Evolutionary conservation across 2,329 filamentous ascomycete species (phyloP).

Genomic region (Fusarium brevicatenulatum): DNA sequence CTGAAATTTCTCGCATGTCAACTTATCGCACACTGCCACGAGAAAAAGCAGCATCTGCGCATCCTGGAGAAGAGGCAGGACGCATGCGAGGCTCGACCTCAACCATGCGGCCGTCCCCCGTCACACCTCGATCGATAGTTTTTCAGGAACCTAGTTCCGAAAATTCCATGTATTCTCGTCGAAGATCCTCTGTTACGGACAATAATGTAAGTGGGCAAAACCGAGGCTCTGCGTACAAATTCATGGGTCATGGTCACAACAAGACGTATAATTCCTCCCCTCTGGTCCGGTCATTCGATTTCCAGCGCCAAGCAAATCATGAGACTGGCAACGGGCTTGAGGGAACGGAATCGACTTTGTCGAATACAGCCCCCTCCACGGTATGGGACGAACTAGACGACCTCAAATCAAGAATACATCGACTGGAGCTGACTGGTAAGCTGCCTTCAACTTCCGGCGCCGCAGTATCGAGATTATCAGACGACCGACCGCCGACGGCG

Average conservation of each 20-base stretch:
- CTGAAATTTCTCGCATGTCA: constrained; percentile 54
- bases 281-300: constrained; percentile 57
- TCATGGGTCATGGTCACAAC: constrained; percentile 40
- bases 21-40: constrained; percentile 55
- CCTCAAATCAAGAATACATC: constrained; percentile 90
- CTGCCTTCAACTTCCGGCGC: constrained; percentile 84
- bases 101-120: constrained; percentile 55
- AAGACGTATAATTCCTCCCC: constrained; percentile 68
- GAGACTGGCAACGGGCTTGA: constrained; percentile 60
- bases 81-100: constrained; percentile 48
- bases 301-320: constrained; percentile 42
- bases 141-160: constrained; percentile 57
- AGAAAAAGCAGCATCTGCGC: constrained; percentile 55
- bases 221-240: constrained; percentile 58
- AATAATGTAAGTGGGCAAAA: constrained; percentile 52
- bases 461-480: constrained; percentile 76
- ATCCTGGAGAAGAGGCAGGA: constrained; percentile 51
- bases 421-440: constrained; percentile 90
- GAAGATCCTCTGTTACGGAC: constrained; percentile 61
- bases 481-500: constrained; percentile 88
- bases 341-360: constrained; percentile 86
- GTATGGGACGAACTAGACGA: constrained; percentile 99
- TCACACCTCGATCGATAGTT: constrained; percentile 60
- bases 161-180: constrained; percentile 45
- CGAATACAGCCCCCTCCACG: constrained; percentile 88